Evolutionary conservation across 2,329 filamentous ascomycete species (phyloP).

Genomic region (Metarhizium guizhouense): DNA sequence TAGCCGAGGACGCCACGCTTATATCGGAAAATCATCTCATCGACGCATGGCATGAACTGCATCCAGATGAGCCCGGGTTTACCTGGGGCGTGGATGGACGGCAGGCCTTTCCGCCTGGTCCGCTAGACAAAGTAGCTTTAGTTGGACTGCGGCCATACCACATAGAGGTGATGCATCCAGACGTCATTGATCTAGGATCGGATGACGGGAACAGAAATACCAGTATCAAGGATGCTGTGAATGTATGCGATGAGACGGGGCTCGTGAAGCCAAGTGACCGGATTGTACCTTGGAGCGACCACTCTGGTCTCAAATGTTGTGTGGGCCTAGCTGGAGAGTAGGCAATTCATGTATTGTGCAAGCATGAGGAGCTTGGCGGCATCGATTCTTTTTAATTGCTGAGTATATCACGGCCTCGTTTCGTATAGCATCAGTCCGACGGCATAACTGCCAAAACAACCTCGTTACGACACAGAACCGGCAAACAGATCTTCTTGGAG

Average conservation of each 20-base stretch:
- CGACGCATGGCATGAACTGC: slow-evolving; percentile 25
- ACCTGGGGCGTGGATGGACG: slow-evolving; percentile 29
- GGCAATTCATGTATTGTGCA: too few species aligned
- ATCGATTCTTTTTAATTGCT: too few species aligned
- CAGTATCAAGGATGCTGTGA: too few species aligned
- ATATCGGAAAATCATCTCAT: slow-evolving; percentile 21
- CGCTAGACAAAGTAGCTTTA: slow-evolving; percentile 28
- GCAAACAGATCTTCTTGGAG: too few species aligned
- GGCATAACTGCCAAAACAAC: too few species aligned
- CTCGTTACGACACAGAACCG: too few species aligned
- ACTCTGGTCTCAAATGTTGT: not conserved
- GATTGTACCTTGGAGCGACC: not conserved
- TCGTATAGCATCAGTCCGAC: too few species aligned
- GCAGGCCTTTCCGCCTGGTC: slow-evolving; percentile 19
- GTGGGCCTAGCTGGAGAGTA: not conserved
- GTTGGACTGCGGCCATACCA: slow-evolving; percentile 14
- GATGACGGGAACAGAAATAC: not conserved
- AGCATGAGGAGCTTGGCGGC: too few species aligned
- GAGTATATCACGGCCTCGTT: too few species aligned
- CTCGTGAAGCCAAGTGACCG: too few species aligned
- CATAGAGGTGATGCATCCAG: slow-evolving; percentile 12
- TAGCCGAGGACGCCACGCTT: slow-evolving; percentile 22
- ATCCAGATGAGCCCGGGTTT: slow-evolving; percentile 19
- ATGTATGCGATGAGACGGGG: too few species aligned
- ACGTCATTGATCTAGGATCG: not conserved